A percentile compares a stretch with the other conserved stretches of the same genome.
Evolutionary conservation across 2,329 filamentous ascomycete species (phyloP).

Genomic region (Diplocarpon mali): DNA sequence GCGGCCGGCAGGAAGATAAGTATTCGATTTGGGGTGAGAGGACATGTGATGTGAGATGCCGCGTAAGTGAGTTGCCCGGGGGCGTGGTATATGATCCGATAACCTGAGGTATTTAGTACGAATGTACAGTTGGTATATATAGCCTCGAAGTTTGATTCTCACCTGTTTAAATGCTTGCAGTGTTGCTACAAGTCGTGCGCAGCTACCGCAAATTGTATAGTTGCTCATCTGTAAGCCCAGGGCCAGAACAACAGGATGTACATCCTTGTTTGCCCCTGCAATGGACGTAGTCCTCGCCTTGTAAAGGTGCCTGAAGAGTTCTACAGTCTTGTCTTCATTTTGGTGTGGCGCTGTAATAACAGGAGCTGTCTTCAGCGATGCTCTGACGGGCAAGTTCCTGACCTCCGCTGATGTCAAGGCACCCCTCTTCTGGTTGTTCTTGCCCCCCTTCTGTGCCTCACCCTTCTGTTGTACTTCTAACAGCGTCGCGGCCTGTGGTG

Average conservation of each 20-base stretch:
- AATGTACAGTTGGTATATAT: constrained; percentile 1
- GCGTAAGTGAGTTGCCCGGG: constrained; percentile 68
- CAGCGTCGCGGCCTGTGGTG: background rate
- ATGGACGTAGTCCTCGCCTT: constrained; percentile 57
- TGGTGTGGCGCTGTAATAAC: constrained; percentile 38
- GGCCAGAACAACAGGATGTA: constrained; percentile 76
- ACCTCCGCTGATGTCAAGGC: constrained; percentile 23
- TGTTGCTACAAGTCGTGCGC: constrained; percentile 76
- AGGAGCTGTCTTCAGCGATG: constrained; percentile 21
- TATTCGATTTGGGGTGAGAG: constrained; percentile 94
- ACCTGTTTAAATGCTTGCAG: constrained; percentile 83
- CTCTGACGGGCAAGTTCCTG: constrained; percentile 20
- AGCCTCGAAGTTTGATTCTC: constrained; percentile 18
- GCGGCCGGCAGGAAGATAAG: constrained; percentile 82
- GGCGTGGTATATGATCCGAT: constrained; percentile 91
- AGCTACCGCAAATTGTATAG: constrained; percentile 83
- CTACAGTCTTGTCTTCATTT: constrained; percentile 55
- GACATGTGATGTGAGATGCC: constrained; percentile 83
- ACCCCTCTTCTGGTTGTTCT: constrained; percentile 31
- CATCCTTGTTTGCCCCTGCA: constrained; percentile 53
- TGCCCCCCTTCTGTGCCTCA: constrained; percentile 24
- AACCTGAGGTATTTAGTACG: constrained; percentile 43
- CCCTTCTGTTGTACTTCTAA: constrained; percentile 42
- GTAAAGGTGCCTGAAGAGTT: constrained; percentile 73
- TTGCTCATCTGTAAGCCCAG: constrained; percentile 75